Conservation (phyloP, 495 filamentous ascomycete species). For the Gamarada debralockiae region DNA sequence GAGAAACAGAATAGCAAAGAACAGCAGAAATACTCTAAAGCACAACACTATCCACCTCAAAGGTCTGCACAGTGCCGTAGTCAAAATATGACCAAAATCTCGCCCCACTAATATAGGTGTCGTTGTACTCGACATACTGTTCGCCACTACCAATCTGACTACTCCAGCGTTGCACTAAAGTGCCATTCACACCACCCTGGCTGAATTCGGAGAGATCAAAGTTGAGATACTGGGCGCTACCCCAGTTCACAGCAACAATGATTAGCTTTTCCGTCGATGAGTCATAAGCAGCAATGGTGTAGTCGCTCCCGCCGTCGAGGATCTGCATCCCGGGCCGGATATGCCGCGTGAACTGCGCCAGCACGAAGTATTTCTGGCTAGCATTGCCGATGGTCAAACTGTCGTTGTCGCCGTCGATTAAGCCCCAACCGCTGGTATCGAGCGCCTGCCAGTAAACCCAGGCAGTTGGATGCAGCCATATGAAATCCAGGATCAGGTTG, state of each 20-base stretch:
- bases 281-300: constrained; percentile 34
- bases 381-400: constrained; percentile 20
- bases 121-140: constrained; percentile 27
- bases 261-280: constrained; percentile 26
- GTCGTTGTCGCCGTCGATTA: constrained; percentile 33
- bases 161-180: constrained; percentile 31
- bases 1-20: too few species aligned
- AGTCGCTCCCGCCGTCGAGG: constrained; percentile 30
- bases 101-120: constrained; percentile 27
- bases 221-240: constrained; percentile 30
- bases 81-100: constrained; percentile 21
- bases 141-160: constrained; percentile 30
- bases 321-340: constrained; percentile 33
- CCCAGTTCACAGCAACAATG: constrained; percentile 36
- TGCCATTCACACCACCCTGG: constrained; percentile 23
- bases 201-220: constrained; percentile 32
- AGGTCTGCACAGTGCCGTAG: constrained; percentile 10
- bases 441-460: constrained; percentile 40
- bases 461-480: constrained; percentile 33
- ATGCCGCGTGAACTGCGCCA: constrained; percentile 36
- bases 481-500: constrained; percentile 34
- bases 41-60: constrained; percentile 16
- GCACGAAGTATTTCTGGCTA: constrained; percentile 34
- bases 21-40: not conserved
- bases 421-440: constrained; percentile 32